Percentiles rank a stretch among this genome's conserved stretches.
phyloP scores from a whole-genome alignment of 208 protist genomes.

The Tetramitus jugosus region DNA sequence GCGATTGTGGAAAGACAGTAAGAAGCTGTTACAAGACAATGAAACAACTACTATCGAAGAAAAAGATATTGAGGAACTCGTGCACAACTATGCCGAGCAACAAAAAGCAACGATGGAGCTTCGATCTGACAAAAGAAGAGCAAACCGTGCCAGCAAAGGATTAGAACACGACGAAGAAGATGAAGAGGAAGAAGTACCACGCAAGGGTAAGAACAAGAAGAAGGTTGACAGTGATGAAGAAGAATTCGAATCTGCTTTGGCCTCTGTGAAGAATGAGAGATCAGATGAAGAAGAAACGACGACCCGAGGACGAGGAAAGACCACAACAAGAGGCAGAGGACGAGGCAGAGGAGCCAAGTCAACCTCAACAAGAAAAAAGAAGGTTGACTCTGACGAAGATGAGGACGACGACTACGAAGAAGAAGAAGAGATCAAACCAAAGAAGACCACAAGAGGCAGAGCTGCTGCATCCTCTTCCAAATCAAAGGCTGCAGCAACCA shows the following conservation, averaged over 20 bases:
- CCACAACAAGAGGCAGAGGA: not conserved
- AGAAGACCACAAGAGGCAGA: not conserved
- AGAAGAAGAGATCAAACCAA: not conserved
- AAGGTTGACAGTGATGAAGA: not conserved
- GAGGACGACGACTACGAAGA: not conserved
- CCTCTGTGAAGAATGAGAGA: not conserved
- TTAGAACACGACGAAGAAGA: not conserved
- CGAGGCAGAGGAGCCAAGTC: not conserved
- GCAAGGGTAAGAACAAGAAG: not conserved
- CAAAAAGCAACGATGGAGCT: not conserved
- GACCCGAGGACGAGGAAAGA: not conserved
- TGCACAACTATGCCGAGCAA: not conserved
- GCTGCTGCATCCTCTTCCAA: not conserved
- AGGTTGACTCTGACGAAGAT: not conserved
- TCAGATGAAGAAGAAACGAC: not conserved
- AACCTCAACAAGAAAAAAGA: constrained; percentile 15
- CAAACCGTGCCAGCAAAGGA: not conserved
- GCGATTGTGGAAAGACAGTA: not conserved
- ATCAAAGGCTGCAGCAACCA: not conserved
- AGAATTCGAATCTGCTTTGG: not conserved
- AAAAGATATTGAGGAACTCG: not conserved
- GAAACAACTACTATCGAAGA: not conserved
- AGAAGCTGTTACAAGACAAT: not conserved
- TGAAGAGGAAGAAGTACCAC: not conserved
- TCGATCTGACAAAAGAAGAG: not conserved